Evolutionary conservation across 768 basidiomycete genomes (phyloP).

Genomic region (Atractiella rhizophila): DNA sequence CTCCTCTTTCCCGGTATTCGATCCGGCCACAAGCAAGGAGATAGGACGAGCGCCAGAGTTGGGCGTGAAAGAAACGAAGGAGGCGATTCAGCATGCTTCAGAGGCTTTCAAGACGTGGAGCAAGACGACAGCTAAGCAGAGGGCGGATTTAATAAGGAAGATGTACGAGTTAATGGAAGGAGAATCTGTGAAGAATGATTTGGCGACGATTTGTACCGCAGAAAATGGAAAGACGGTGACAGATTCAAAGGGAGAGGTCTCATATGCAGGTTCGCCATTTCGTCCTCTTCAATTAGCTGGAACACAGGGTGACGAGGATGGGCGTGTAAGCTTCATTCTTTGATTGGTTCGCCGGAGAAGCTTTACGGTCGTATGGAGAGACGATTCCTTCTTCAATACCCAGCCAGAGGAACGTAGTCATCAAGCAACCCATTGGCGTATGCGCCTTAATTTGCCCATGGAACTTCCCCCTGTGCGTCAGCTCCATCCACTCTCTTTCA

Average conservation of each 20-base stretch:
- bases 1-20: no score
- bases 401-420: constrained; percentile 52
- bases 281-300: constrained; percentile 18
- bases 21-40: constrained; percentile 62
- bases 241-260: constrained; percentile 65
- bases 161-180: constrained; percentile 54
- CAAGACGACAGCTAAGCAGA: constrained; percentile 60
- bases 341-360: constrained; percentile 48
- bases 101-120: constrained; percentile 66
- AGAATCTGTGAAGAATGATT: constrained; percentile 63
- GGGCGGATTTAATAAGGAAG: constrained; percentile 55
- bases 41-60: constrained; percentile 76
- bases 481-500: constrained; percentile 18
- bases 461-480: constrained; percentile 70
- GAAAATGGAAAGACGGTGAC: constrained; percentile 84
- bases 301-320: no score
- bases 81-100: constrained; percentile 57
- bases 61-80: constrained; percentile 53
- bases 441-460: constrained; percentile 18
- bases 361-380: constrained; percentile 74
- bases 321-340: constrained; percentile 5
- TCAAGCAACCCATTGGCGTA: constrained; percentile 55
- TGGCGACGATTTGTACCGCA: constrained; percentile 60
- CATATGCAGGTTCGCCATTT: constrained; percentile 65
- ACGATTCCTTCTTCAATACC: constrained; percentile 52